Conservation (phyloP, 306 rosid genomes). For the Gastrolobium villosum region DNA sequence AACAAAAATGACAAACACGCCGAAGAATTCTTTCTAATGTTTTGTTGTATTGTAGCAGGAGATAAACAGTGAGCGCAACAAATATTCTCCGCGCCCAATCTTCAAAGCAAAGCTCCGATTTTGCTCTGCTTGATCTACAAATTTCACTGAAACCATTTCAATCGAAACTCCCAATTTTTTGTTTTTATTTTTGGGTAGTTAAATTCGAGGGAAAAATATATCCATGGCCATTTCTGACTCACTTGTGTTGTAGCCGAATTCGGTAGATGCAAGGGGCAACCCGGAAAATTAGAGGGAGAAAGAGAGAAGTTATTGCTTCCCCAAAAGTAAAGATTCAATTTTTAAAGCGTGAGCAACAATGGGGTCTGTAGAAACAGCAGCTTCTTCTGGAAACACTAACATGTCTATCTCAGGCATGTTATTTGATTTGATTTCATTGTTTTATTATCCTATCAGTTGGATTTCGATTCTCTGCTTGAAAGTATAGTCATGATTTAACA, state of each 20-base stretch:
- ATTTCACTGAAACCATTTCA: slow-evolving; percentile 1
- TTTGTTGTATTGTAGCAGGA: not conserved
- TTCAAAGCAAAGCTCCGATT: slow-evolving; percentile 13
- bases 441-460: not conserved
- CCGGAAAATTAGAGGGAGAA: slow-evolving; percentile 8
- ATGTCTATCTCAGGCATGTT: slow-evolving; percentile 51
- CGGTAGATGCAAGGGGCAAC: slow-evolving; percentile 8
- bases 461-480: slow-evolving; percentile 27
- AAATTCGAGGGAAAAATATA: not conserved
- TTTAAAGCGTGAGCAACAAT: slow-evolving; percentile 24
- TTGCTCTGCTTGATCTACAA: slow-evolving; percentile 14
- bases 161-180: not conserved
- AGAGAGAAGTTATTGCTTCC: slow-evolving; percentile 7
- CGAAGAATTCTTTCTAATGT: not conserved
- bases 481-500: not conserved
- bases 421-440: not conserved
- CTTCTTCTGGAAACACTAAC: slow-evolving; percentile 38
- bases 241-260: slow-evolving; percentile 27
- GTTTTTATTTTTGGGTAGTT: not conserved
- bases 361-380: slow-evolving; percentile 39
- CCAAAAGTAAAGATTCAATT: slow-evolving; percentile 31
- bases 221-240: not conserved
- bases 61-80: slow-evolving; percentile 12
- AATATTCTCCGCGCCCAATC: slow-evolving; percentile 28
- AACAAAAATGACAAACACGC: not conserved